A percentile compares a stretch with the other conserved stretches of the same genome.
Evolutionary conservation across 495 filamentous ascomycete species (phyloP).

Genomic region (Podospora pseudopauciseta): DNA sequence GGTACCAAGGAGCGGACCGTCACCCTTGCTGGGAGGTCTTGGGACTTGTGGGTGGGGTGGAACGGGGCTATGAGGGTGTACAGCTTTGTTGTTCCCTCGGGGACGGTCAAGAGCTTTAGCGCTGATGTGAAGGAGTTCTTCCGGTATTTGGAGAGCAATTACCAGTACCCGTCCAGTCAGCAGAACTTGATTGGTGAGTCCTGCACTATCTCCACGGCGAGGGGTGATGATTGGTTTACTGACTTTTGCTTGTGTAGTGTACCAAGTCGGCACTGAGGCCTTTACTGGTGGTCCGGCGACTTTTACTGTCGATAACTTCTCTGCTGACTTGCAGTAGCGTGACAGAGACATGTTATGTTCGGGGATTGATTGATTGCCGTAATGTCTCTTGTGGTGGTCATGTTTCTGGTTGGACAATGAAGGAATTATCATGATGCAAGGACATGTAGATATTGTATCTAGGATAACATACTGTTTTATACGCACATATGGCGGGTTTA

Average conservation of each 20-base stretch:
- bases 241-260: slow-evolving; percentile 25
- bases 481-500: too few species aligned
- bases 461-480: too few species aligned
- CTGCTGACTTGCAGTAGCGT: slow-evolving; percentile 1
- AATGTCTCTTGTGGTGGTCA: too few species aligned
- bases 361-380: too few species aligned
- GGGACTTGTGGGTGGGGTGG: slow-evolving; percentile 42
- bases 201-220: neutral
- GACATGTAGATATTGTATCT: too few species aligned
- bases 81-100: slow-evolving; percentile 41
- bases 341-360: too few species aligned
- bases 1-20: slow-evolving; percentile 33
- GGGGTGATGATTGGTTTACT: neutral
- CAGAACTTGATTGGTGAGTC: slow-evolving; percentile 49
- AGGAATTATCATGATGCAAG: too few species aligned
- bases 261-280: slow-evolving; percentile 46
- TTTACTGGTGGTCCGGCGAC: slow-evolving; percentile 34
- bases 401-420: too few species aligned
- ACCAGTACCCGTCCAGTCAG: slow-evolving; percentile 35
- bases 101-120: slow-evolving; percentile 32
- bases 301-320: slow-evolving; percentile 8
- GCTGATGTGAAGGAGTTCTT: slow-evolving; percentile 46
- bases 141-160: slow-evolving; percentile 35
- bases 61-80: slow-evolving; percentile 43
- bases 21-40: slow-evolving; percentile 35